A percentile compares a stretch with the other conserved stretches of the same genome.
These are phyloP conservation scores for Leishmania tropica DNA, from an alignment of 208 protist genomes.

Conservation along the genomic window DNA sequence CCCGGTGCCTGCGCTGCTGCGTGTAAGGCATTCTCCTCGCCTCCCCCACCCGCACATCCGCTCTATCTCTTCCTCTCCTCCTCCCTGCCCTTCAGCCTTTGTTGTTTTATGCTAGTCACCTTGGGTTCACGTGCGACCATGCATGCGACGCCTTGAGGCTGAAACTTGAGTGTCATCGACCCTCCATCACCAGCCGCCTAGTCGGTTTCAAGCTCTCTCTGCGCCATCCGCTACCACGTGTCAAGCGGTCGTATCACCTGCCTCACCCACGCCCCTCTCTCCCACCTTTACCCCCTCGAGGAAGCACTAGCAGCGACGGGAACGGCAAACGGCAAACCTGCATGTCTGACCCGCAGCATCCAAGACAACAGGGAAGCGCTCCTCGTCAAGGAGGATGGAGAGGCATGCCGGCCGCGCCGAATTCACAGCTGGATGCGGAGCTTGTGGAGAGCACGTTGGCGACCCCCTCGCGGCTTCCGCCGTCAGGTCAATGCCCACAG, in stretches of 20 bases:
- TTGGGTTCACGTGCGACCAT: neutral
- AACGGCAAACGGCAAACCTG: neutral
- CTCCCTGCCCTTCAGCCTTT: neutral
- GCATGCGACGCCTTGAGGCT: neutral
- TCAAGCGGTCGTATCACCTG: neutral
- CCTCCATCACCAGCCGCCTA: neutral
- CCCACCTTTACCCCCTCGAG: neutral
- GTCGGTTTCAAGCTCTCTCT: neutral
- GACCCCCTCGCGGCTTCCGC: neutral
- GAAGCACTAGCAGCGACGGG: neutral
- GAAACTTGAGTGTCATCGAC: neutral
- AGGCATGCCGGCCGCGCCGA: slow-evolving; percentile 20
- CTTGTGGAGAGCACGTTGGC: slow-evolving; percentile 14
- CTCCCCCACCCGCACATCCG: neutral
- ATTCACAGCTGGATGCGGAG: slow-evolving; percentile 22
- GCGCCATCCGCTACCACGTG: neutral
- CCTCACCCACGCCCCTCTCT: neutral
- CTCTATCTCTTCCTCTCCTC: neutral
- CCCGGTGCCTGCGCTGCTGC: neutral
- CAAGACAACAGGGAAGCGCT: neutral
- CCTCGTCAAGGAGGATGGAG: slow-evolving; percentile 3
- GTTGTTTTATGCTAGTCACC: neutral
- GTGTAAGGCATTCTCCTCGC: no score
- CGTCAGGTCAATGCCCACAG: neutral
- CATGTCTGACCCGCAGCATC: neutral